phyloP scores from a whole-genome alignment of 192 early-diverging fungal species.

The Rhizophagus prolifer region DNA sequence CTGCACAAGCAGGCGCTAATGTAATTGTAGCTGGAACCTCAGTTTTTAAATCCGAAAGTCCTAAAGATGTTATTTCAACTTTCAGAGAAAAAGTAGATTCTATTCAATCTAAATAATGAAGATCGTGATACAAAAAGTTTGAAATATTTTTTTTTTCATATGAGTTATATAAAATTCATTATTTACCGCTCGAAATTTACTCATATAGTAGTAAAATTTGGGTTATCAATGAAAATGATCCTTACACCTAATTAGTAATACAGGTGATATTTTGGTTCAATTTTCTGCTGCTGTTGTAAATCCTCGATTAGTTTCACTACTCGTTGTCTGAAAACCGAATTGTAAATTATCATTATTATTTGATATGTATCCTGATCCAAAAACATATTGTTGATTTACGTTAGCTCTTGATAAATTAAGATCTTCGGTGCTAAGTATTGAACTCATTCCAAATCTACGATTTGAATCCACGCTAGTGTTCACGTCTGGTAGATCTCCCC shows the following conservation, averaged over 20 bases:
- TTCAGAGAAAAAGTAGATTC: constrained; percentile 60
- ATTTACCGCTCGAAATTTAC: too few species aligned
- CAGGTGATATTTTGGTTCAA: too few species aligned
- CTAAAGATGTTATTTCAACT: constrained; percentile 66
- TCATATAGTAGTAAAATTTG: too few species aligned
- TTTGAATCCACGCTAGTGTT: not conserved
- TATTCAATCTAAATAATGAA: constrained; percentile 35
- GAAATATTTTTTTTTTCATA: too few species aligned
- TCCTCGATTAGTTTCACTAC: not conserved
- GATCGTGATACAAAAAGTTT: too few species aligned
- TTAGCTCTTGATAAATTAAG: not conserved
- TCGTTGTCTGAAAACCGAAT: not conserved
- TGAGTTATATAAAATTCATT: too few species aligned
- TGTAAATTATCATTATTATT: not conserved
- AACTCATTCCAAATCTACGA: not conserved
- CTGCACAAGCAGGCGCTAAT: constrained; percentile 89
- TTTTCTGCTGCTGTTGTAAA: too few species aligned
- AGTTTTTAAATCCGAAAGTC: constrained; percentile 78
- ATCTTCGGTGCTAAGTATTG: not conserved
- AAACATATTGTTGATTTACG: not conserved
- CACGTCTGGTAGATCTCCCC: not conserved
- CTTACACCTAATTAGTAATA: too few species aligned
- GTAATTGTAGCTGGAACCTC: constrained; percentile 96
- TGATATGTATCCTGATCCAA: not conserved
- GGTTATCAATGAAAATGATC: too few species aligned